phyloP scores from a whole-genome alignment of 345 rosid genomes.

The Rhizophora mangle region DNA sequence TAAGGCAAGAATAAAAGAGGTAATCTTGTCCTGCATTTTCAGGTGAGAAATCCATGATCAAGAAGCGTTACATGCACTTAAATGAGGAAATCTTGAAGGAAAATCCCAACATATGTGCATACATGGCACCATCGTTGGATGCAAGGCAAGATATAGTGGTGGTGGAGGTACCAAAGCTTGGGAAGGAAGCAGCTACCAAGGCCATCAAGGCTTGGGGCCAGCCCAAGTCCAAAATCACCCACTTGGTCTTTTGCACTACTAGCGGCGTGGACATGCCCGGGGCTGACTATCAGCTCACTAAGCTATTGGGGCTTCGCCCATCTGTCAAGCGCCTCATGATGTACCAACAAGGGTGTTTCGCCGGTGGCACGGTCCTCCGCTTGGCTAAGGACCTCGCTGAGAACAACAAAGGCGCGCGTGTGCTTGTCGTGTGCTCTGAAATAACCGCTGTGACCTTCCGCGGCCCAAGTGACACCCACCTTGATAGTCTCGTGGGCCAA shows the following conservation, averaged over 20 bases:
- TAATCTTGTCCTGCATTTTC: neutral
- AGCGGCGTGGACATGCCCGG: conserved; percentile 94
- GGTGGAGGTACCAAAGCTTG: conserved; percentile 73
- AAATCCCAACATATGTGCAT: conserved; percentile 53
- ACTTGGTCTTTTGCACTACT: conserved; percentile 80
- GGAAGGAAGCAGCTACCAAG: conserved; percentile 71
- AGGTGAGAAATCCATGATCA: conserved; percentile 75
- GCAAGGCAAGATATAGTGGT: conserved; percentile 78
- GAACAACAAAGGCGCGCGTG: conserved; percentile 75
- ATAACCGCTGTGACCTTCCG: conserved; percentile 83
- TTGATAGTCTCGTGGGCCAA: conserved; percentile 71
- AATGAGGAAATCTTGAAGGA: conserved; percentile 65
- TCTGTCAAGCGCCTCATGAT: conserved; percentile 73
- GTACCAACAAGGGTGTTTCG: conserved; percentile 69
- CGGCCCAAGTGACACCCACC: conserved; percentile 65
- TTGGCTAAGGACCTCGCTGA: conserved; percentile 79
- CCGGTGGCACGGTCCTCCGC: conserved; percentile 82
- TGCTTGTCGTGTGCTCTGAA: conserved; percentile 73
- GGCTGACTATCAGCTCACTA: conserved; percentile 86
- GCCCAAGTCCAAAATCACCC: conserved; percentile 82
- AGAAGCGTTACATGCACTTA: conserved; percentile 63
- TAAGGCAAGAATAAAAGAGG: no score
- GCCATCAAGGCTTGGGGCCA: conserved; percentile 90
- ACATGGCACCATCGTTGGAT: conserved; percentile 72
- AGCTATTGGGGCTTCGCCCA: conserved; percentile 74